These are phyloP conservation scores for Globisporangium echinulatum DNA, from an alignment of 352 stramenopile genomes.

Conservation along the genomic window DNA sequence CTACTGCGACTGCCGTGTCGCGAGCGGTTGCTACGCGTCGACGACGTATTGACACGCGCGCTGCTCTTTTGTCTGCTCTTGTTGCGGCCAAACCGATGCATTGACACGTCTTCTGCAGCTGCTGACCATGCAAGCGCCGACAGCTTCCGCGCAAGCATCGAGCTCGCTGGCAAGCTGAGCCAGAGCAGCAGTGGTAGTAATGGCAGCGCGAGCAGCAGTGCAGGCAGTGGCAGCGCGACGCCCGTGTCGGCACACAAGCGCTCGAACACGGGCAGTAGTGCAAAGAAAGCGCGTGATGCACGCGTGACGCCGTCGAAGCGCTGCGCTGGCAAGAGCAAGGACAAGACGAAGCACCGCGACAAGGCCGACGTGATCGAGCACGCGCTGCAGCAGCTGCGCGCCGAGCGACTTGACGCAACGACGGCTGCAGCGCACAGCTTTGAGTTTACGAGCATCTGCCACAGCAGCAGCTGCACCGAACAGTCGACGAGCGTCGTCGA, in stretches of 20 bases:
- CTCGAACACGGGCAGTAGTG: slow-evolving; percentile 14
- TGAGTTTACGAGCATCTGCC: slow-evolving; percentile 45
- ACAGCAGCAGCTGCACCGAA: slow-evolving; percentile 7
- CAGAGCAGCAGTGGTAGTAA: neutral
- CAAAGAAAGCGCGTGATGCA: slow-evolving; percentile 16
- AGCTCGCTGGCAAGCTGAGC: slow-evolving; percentile 11
- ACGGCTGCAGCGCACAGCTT: slow-evolving; percentile 25
- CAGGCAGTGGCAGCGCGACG: neutral
- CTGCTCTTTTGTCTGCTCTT: neutral
- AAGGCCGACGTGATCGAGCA: slow-evolving; percentile 57
- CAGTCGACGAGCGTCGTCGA: slow-evolving; percentile 7
- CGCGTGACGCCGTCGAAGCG: slow-evolving; percentile 40
- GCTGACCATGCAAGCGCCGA: slow-evolving; percentile 13
- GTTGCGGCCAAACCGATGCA: too few relatives aligned
- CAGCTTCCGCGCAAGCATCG: slow-evolving; percentile 15
- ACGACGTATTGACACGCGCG: too few relatives aligned
- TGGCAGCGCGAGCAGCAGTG: neutral
- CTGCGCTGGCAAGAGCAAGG: slow-evolving; percentile 37
- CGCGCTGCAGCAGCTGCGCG: slow-evolving; percentile 47
- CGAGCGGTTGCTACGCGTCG: neutral
- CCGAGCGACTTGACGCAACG: slow-evolving; percentile 13
- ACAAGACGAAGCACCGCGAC: slow-evolving; percentile 47
- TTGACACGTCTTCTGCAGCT: neutral
- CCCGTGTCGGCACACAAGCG: slow-evolving; percentile 7
- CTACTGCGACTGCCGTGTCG: neutral